Conservation (phyloP, 2,329 filamentous ascomycete species). For the Claviceps fusiformis region DNA sequence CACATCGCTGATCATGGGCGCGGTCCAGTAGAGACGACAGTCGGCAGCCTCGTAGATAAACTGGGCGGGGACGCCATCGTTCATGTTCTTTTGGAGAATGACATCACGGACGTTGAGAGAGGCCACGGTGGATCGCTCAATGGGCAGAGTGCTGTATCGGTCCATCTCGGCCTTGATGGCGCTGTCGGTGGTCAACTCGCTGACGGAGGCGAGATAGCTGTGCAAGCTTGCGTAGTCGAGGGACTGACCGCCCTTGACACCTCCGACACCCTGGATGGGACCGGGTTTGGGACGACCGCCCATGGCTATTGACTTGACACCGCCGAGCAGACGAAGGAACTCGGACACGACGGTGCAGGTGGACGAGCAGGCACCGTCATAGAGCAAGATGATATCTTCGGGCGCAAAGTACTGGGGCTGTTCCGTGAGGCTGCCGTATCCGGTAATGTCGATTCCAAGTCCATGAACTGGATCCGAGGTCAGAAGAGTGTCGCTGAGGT, state of each 20-base stretch:
- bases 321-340: slow-evolving; percentile 36
- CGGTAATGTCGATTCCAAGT: slow-evolving; percentile 23
- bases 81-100: slow-evolving; percentile 22
- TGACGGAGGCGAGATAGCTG: slow-evolving; percentile 9
- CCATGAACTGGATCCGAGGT: slow-evolving; percentile 16
- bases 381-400: slow-evolving; percentile 45
- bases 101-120: slow-evolving; percentile 26
- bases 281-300: slow-evolving; percentile 34
- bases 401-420: slow-evolving; percentile 39
- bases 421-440: slow-evolving; percentile 24
- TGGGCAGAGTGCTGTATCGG: slow-evolving; percentile 19
- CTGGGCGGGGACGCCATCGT: slow-evolving; percentile 31
- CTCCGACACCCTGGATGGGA: slow-evolving; percentile 39
- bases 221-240: slow-evolving; percentile 19
- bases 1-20: slow-evolving; percentile 32
- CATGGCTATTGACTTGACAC: slow-evolving; percentile 37
- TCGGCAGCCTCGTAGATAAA: slow-evolving; percentile 33
- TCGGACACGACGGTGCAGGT: slow-evolving; percentile 44
- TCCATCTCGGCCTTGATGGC: slow-evolving; percentile 15
- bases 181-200: slow-evolving; percentile 14
- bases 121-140: slow-evolving; percentile 19
- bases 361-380: slow-evolving; percentile 45
- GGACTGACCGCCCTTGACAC: slow-evolving; percentile 35
- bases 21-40: slow-evolving; percentile 38
- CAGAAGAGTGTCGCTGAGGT: slow-evolving; percentile 29